phyloP scores from a whole-genome alignment of 2,329 filamentous ascomycete species.

The Xylariomycetidae sp. region DNA sequence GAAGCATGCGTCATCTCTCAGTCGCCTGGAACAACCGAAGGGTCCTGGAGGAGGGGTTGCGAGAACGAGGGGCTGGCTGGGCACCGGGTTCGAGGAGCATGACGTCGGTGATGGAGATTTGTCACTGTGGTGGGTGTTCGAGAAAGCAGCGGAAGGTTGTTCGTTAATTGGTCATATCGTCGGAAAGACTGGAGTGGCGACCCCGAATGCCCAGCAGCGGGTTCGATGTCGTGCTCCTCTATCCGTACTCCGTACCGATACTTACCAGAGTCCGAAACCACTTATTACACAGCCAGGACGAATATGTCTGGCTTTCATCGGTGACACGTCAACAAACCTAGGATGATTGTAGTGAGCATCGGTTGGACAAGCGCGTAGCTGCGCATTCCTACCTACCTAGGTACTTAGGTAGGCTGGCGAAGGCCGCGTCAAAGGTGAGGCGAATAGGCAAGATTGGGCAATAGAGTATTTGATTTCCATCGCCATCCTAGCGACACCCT shows the following conservation, averaged over 20 bases:
- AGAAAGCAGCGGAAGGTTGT: slow-evolving; percentile 9
- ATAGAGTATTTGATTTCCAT: slow-evolving; percentile 1
- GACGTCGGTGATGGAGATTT: too few relatives aligned
- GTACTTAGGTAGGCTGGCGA: slow-evolving; percentile 18
- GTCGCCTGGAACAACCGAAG: too few relatives aligned
- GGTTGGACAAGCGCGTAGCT: too few relatives aligned
- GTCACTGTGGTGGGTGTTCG: slow-evolving; percentile 2
- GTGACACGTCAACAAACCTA: slow-evolving; percentile 27
- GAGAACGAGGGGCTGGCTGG: too few relatives aligned
- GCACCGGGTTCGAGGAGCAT: too few relatives aligned
- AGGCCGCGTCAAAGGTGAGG: slow-evolving; percentile 4
- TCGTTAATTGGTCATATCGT: slow-evolving; percentile 20
- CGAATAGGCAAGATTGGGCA: neutral
- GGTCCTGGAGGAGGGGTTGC: too few relatives aligned
- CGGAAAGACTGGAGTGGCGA: slow-evolving; percentile 24
- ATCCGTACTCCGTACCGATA: neutral
- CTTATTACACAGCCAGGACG: slow-evolving; percentile 14
- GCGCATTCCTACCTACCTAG: slow-evolving; percentile 18
- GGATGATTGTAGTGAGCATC: too few relatives aligned
- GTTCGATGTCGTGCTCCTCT: neutral
- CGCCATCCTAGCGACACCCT: neutral
- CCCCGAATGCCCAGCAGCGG: slow-evolving; percentile 3
- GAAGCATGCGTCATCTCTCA: too few relatives aligned
- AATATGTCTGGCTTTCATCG: slow-evolving; percentile 13
- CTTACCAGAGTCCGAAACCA: slow-evolving; percentile 1